Evolutionary conservation across 352 stramenopile species (phyloP).

Genomic region (Pythium graminicola): DNA sequence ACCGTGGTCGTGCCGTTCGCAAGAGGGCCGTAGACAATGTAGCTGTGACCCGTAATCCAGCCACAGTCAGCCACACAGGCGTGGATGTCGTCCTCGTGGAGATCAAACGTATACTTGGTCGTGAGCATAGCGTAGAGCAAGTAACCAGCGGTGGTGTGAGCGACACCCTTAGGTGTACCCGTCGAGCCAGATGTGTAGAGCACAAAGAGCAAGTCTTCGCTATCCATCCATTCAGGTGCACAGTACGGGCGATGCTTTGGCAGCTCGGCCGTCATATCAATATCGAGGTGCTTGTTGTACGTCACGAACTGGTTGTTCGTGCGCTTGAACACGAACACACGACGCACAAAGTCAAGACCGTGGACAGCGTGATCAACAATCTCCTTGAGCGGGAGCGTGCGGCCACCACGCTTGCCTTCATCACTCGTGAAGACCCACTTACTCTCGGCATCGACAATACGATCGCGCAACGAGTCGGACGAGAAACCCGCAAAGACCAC

Average conservation of each 20-base stretch:
- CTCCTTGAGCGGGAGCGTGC: conserved; percentile 92
- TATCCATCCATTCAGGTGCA: conserved; percentile 93
- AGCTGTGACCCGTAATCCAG: conserved; percentile 97
- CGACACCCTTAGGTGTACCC: conserved; percentile 93
- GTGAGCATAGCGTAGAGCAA: conserved; percentile 93
- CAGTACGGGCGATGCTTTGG: conserved; percentile 90
- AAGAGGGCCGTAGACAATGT: conserved; percentile 97
- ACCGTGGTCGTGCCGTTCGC: conserved; percentile 96
- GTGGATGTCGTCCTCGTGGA: conserved; percentile 91
- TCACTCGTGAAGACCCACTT: conserved; percentile 94
- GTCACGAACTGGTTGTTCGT: conserved; percentile 64
- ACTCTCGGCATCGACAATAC: conserved; percentile 89
- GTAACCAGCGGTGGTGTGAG: conserved; percentile 95
- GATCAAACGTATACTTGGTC: conserved; percentile 91
- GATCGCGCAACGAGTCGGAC: conserved; percentile 91
- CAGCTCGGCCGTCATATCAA: conserved; percentile 92
- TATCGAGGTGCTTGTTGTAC: conserved; percentile 80
- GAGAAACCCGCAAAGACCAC: conserved; percentile 97
- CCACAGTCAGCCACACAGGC: conserved; percentile 93
- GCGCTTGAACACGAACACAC: conserved; percentile 95
- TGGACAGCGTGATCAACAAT: conserved; percentile 93
- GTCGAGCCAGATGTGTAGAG: conserved; percentile 98
- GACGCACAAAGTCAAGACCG: conserved; percentile 84
- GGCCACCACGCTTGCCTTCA: conserved; percentile 89
- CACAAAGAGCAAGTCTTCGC: conserved; percentile 96